Base-by-base conservation (phyloP, 768 basidiomycete genomes). In the Cyathus striatus region DNA sequence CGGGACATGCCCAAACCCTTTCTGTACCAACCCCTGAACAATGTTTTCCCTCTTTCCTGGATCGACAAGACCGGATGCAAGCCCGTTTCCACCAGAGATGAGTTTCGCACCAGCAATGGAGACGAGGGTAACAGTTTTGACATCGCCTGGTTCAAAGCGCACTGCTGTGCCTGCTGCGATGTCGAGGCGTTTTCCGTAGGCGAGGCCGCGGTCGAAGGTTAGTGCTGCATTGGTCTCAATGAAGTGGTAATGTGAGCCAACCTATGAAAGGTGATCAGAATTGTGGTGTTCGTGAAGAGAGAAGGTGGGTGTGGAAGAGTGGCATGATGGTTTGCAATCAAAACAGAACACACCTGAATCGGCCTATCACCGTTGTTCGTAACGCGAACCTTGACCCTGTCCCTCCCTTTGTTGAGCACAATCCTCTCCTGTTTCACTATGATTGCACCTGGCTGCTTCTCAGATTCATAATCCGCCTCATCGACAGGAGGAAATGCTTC, bases 211-310 rank as follows among this genome's bases (percentile, higher is more conserved):
- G 64, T 98, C 93, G 52, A 98, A 98, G 10, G 70, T 68, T 6
- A 98, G 75, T 0, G 73, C 68, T 3, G 77, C 62, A 65, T 98
- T 99, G 2, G 88, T 86, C 67, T 97, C 95, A 48, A 87, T 73
- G 63, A 99, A 96, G 47, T 86, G 90, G 63, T 94, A 98, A 58
- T 97, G 93, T 0, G 92, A 95, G 2, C 95, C 94, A 43, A 96
- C 77, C 86, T 93, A 46, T 14, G 13, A 23, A 32, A 26, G 5
- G 21, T 33, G 38, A 48, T 30, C 27, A 30, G 16, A 10, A 10
- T 30, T 30, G 10, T 30, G 27, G 10, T 30, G 16, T 16, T 16
- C 27, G 36, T 49, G 46, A 45, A 34, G 20, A 42, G 47, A n/a
- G 45, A 23, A 40, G n/a, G n/a, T n/a, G n/a, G n/a, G n/a, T n/a